phyloP scores from a whole-genome alignment of 371 early-diverging fungal genomes.

The Circinella umbellata region DNA sequence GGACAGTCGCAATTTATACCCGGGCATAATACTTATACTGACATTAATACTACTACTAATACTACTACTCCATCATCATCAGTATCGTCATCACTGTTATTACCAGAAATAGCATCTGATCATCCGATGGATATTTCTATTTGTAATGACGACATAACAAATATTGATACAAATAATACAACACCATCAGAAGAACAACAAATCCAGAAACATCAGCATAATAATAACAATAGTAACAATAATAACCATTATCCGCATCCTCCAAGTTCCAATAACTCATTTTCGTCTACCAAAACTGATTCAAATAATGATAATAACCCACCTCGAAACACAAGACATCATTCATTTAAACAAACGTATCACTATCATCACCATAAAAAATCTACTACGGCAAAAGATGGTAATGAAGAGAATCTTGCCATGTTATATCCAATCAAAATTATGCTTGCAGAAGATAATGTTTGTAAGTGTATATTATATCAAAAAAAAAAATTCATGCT shows the following conservation, averaged over 20 bases:
- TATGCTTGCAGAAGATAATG: slow-evolving; percentile 55
- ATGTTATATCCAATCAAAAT: slow-evolving; percentile 44
- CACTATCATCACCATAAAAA: slow-evolving; percentile 26
- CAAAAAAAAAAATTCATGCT: not conserved
- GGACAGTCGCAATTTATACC: not conserved
- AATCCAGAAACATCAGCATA: no score
- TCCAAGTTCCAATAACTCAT: not conserved
- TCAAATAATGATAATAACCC: slow-evolving; percentile 2
- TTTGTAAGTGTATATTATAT: slow-evolving; percentile 31
- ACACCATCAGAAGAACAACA: not conserved
- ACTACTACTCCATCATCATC: no score
- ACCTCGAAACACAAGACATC: not conserved
- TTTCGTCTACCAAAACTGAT: not conserved
- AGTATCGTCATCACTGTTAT: no score
- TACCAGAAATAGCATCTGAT: not conserved
- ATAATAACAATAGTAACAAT: not conserved
- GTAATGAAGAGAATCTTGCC: slow-evolving; percentile 46
- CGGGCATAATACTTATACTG: not conserved
- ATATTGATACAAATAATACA: not conserved
- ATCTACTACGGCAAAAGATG: slow-evolving; percentile 13
- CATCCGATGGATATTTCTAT: not conserved
- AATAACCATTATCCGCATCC: not conserved
- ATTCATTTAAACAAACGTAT: not conserved
- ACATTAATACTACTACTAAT: no score
- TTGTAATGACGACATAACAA: not conserved